Evolutionary conservation across 2,329 filamentous ascomycete species (phyloP).

Genomic region (Didymosphaeria variabile): DNA sequence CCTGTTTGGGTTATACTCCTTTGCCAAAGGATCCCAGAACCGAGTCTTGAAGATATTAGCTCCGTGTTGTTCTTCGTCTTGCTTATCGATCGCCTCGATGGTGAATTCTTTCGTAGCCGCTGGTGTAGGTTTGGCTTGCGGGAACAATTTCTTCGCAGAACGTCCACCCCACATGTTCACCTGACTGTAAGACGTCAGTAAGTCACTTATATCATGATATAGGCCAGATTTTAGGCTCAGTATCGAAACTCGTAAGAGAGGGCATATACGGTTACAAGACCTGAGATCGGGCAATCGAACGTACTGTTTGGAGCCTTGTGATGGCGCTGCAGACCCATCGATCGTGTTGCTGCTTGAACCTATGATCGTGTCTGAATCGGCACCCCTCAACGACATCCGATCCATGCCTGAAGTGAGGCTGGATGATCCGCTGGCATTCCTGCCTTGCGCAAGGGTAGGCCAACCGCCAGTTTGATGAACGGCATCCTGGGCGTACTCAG

Average conservation of each 20-base stretch:
- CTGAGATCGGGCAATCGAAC: background rate
- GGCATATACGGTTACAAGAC: background rate
- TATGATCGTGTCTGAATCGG: conserved; percentile 22
- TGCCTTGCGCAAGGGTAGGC: conserved; percentile 30
- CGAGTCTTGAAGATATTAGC: conserved; percentile 52
- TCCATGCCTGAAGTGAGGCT: conserved; percentile 23
- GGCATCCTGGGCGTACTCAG: conserved; percentile 22
- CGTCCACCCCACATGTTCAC: conserved; percentile 35
- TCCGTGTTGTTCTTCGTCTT: conserved; percentile 37
- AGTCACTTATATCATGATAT: background rate
- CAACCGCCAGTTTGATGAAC: conserved; percentile 19
- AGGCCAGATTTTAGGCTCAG: background rate
- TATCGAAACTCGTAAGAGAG: background rate
- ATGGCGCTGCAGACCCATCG: background rate
- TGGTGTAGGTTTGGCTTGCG: conserved; percentile 42
- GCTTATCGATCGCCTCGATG: conserved; percentile 36
- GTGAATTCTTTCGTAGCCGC: conserved; percentile 37
- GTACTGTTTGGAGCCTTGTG: background rate
- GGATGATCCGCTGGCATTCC: background rate
- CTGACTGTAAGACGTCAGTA: conserved; percentile 17
- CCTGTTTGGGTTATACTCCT: conserved; percentile 57
- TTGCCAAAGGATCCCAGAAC: conserved; percentile 60
- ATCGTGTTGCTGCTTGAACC: conserved; percentile 9
- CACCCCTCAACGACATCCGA: conserved; percentile 28
- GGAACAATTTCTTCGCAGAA: conserved; percentile 46